Base-by-base conservation (phyloP, 2,329 filamentous ascomycete species). In the Aspergillus flavus region DNA sequence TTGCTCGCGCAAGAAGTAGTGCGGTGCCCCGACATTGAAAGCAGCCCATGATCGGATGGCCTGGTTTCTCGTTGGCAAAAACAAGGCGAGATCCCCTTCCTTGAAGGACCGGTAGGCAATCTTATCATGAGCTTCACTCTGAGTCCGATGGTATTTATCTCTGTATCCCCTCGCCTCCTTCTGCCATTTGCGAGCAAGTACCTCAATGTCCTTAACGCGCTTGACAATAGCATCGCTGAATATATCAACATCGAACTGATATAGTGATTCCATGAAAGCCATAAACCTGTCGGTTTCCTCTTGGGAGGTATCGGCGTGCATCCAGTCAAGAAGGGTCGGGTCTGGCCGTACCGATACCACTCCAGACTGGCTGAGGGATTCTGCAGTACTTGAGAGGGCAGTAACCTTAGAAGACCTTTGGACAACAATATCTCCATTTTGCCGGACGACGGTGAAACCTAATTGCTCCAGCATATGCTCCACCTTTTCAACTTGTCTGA, bases 21-120 rank as follows among this genome's bases (percentile, higher is more conserved):
- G 95, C 10, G 95, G 95, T 64, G 94, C 96, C 1, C 94, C 94
- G 36, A 99, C 92, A 72, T 99, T 99, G 85, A 99, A 99, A 0
- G 95, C 95, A 6, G 95, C 95, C 95, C 95, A 99, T 0, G 95
- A 94, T 19, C 94, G 91, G 5, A 93, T 95, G 43, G 91, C 92
- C 78, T 98, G 94, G 75, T 97, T 98, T 41, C 94, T 86, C 0
- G 95, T 99, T 0, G 95, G 95, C 46, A 99, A 81, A 81, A 99
- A 99, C 2, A 99, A 80, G 14, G 94, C 95, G 16, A 99, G 84
- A 73, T 99, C 95, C 9, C 95, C 94, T 77, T 97, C 94, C 74
- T 97, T 98, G 82, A 99, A 99, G 57, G 94, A 90, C 64, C 91
- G 90, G 76, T 95, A 97, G 2, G 95, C 94, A 73, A 99, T 97